Evolutionary conservation across 1,284 basidiomycete species (phyloP).

Genomic region (Trichosporon sp.): DNA sequence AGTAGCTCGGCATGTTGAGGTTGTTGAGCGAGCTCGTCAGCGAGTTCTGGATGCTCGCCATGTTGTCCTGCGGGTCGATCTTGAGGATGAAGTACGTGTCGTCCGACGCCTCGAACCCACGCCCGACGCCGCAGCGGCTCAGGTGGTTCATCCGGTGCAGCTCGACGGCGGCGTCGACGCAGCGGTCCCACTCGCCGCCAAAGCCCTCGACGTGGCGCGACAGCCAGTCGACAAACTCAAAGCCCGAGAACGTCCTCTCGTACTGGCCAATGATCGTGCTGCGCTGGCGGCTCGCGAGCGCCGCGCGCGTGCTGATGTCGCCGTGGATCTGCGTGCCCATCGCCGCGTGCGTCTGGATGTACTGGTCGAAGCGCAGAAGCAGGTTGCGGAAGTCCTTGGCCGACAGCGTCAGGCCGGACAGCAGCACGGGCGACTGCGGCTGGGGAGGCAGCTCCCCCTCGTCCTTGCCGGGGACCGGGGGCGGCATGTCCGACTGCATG

Average conservation of each 20-base stretch:
- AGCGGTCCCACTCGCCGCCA: slow-evolving; percentile 66
- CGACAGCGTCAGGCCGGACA: slow-evolving; percentile 68
- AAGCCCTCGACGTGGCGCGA: slow-evolving; percentile 64
- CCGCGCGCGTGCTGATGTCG: slow-evolving; percentile 52
- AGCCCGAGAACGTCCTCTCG: slow-evolving; percentile 74
- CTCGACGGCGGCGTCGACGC: slow-evolving; percentile 71
- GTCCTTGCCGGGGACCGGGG: slow-evolving; percentile 7
- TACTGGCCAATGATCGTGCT: slow-evolving; percentile 84
- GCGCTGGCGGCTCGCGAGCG: slow-evolving; percentile 60
- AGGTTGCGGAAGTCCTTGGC: slow-evolving; percentile 63
- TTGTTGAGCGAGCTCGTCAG: slow-evolving; percentile 11
- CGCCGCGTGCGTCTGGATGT: slow-evolving; percentile 40
- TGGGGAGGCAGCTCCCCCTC: slow-evolving; percentile 31
- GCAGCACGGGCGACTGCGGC: slow-evolving; percentile 54
- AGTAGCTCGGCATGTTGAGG: slow-evolving; percentile 8
- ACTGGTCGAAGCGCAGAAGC: slow-evolving; percentile 54
- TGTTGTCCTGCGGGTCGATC: slow-evolving; percentile 24
- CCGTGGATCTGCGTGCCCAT: slow-evolving; percentile 28
- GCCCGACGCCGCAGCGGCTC: slow-evolving; percentile 61
- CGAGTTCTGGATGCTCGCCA: slow-evolving; percentile 19
- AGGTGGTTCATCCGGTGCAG: slow-evolving; percentile 70
- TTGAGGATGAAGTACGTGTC: slow-evolving; percentile 46
- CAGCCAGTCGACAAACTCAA: slow-evolving; percentile 72
- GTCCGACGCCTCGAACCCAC: slow-evolving; percentile 43
- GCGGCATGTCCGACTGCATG: slow-evolving; percentile 19